These are phyloP conservation scores for Triadica sebifera DNA, from an alignment of 345 rosid genomes.

Conservation along the genomic window DNA sequence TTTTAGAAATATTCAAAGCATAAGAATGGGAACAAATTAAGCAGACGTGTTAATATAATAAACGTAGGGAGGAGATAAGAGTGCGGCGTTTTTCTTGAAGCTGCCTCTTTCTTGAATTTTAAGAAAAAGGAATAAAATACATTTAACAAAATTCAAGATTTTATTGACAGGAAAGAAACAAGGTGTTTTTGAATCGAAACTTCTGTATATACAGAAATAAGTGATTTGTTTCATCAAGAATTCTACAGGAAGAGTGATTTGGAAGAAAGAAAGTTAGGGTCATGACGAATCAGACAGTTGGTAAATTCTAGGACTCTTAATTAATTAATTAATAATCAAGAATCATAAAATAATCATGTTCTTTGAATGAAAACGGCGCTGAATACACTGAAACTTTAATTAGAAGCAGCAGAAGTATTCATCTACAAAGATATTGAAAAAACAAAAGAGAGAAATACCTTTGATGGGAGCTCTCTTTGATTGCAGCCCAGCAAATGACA, in stretches of 20 bases:
- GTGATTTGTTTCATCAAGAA: not conserved
- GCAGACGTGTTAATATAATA: not conserved
- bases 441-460: slow-evolving; percentile 2
- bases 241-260: slow-evolving; percentile 9
- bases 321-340: not conserved
- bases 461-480: not conserved
- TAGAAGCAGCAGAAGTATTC: not conserved
- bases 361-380: not conserved
- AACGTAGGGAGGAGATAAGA: slow-evolving; percentile 21
- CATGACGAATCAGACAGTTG: not conserved
- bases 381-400: not conserved
- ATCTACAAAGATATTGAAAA: not conserved
- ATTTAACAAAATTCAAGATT: not conserved
- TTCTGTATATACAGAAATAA: not conserved
- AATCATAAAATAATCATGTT: not conserved
- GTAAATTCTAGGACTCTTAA: not conserved
- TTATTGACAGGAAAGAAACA: not conserved
- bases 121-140: slow-evolving; percentile 4
- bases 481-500: not conserved
- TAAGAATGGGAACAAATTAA: not conserved
- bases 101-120: slow-evolving; percentile 18
- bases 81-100: slow-evolving; percentile 19
- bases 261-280: not conserved
- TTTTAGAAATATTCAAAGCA: not conserved
- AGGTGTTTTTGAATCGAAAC: too few species aligned